phyloP scores from a whole-genome alignment of 768 basidiomycete genomes.

The Trametes cubensis region DNA sequence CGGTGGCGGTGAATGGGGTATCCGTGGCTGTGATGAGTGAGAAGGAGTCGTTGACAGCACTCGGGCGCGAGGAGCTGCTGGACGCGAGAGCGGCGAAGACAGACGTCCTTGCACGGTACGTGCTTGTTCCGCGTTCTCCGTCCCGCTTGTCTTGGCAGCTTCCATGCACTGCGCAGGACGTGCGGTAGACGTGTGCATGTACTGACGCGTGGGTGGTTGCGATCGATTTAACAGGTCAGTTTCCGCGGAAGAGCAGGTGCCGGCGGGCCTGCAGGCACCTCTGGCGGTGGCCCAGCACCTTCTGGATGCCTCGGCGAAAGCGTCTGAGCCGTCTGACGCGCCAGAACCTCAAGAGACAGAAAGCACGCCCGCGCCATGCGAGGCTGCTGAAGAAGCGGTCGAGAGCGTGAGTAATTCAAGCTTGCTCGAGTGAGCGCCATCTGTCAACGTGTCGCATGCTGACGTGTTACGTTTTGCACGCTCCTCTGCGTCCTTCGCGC shows the following conservation, averaged over 20 bases:
- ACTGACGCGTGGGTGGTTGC: slow-evolving; percentile 20
- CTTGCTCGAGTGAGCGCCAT: slow-evolving; percentile 3
- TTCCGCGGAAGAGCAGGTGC: slow-evolving; percentile 59
- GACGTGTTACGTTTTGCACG: slow-evolving; percentile 9
- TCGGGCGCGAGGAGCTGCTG: slow-evolving; percentile 77
- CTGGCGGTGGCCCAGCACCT: slow-evolving; percentile 63
- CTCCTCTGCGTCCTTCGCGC: not conserved
- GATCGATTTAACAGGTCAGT: slow-evolving; percentile 44
- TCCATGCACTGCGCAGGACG: slow-evolving; percentile 7
- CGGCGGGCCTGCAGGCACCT: slow-evolving; percentile 61
- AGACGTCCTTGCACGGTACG: slow-evolving; percentile 69
- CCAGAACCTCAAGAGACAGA: slow-evolving; percentile 25
- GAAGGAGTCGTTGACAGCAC: slow-evolving; percentile 72
- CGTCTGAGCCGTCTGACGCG: slow-evolving; percentile 20
- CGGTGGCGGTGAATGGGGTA: slow-evolving; percentile 47
- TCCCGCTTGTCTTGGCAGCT: slow-evolving; percentile 13
- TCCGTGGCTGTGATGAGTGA: slow-evolving; percentile 58
- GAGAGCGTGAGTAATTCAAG: slow-evolving; percentile 27
- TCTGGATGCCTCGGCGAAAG: slow-evolving; percentile 44
- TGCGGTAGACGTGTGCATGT: not conserved
- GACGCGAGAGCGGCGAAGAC: slow-evolving; percentile 70
- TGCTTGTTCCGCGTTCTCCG: slow-evolving; percentile 26
- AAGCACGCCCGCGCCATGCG: slow-evolving; percentile 23
- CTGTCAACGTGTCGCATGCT: slow-evolving; percentile 20
- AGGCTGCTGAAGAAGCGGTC: slow-evolving; percentile 22